Evolutionary conservation across 805 yeast genomes (phyloP).

Genomic region (Metschnikowia drakensbergensis): DNA sequence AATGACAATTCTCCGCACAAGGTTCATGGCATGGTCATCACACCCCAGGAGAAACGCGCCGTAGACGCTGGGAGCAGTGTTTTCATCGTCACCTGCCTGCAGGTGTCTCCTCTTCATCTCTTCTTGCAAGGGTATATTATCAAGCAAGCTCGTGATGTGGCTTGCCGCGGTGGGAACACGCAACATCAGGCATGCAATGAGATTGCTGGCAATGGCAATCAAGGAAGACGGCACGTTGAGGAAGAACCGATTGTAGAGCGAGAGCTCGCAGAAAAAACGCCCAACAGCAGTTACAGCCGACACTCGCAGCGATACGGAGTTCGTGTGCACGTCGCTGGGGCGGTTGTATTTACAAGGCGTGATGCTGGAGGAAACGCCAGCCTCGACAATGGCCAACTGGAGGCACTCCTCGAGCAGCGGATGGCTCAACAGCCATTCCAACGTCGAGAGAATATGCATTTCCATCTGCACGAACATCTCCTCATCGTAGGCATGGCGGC

Average conservation of each 20-base stretch:
- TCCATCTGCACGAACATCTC: slow-evolving; percentile 50
- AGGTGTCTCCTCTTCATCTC: slow-evolving; percentile 5
- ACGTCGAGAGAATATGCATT: slow-evolving; percentile 38
- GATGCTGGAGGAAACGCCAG: slow-evolving; percentile 22
- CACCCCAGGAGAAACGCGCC: slow-evolving; percentile 51
- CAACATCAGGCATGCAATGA: slow-evolving; percentile 53
- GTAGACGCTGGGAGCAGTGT: slow-evolving; percentile 34
- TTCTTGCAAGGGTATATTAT: slow-evolving; percentile 2
- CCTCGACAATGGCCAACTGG: slow-evolving; percentile 39
- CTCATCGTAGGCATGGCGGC: slow-evolving; percentile 55
- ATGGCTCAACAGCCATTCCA: slow-evolving; percentile 45
- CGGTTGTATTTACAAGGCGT: slow-evolving; percentile 26
- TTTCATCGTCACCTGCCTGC: slow-evolving; percentile 37
- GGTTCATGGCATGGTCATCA: slow-evolving; percentile 33
- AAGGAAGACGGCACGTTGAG: slow-evolving; percentile 44
- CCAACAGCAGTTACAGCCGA: slow-evolving; percentile 54
- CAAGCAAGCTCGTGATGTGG: slow-evolving; percentile 12
- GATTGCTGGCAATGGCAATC: slow-evolving; percentile 46
- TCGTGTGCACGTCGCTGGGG: slow-evolving; percentile 9
- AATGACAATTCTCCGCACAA: slow-evolving; percentile 40
- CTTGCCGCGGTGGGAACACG: slow-evolving; percentile 41
- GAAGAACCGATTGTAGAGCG: slow-evolving; percentile 48
- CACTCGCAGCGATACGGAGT: slow-evolving; percentile 28
- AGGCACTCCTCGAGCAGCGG: slow-evolving; percentile 51
- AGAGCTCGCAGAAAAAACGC: slow-evolving; percentile 52